Percentiles rank a stretch among this genome's conserved stretches.
Evolutionary conservation across 2,329 filamentous ascomycete species (phyloP).

Genomic region (Aspergillus oerlinghausenensis): DNA sequence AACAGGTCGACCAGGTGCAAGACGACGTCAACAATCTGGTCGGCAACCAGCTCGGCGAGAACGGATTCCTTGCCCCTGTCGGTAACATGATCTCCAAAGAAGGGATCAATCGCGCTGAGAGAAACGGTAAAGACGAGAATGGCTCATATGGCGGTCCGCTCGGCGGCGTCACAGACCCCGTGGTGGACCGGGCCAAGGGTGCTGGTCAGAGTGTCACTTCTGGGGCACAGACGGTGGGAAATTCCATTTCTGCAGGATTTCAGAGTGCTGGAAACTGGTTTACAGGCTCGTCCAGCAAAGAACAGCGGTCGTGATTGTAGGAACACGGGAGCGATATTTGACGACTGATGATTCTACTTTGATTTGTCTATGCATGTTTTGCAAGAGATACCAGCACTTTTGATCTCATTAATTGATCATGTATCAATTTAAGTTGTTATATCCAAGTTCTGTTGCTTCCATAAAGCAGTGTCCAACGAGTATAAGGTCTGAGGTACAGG

Average conservation of each 20-base stretch:
- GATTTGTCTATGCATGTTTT: not conserved
- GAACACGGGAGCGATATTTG: not conserved
- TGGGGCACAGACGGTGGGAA: slow-evolving; percentile 10
- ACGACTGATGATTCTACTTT: not conserved
- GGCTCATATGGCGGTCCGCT: slow-evolving; percentile 35
- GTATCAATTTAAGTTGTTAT: not conserved
- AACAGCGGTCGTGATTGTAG: not conserved
- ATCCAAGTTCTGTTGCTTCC: not conserved
- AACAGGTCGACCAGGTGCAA: slow-evolving; percentile 50
- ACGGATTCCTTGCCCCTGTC: slow-evolving; percentile 47
- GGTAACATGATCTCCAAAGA: slow-evolving; percentile 49
- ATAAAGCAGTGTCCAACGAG: not conserved
- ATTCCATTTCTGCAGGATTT: slow-evolving; percentile 8
- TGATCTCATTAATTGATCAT: not conserved
- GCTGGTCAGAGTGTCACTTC: slow-evolving; percentile 6
- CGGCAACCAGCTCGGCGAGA: slow-evolving; percentile 49
- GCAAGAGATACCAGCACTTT: not conserved
- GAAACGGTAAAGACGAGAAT: slow-evolving; percentile 51
- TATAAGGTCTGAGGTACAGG: not conserved
- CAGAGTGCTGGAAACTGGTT: slow-evolving; percentile 4
- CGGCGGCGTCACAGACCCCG: slow-evolving; percentile 8
- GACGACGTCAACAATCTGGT: slow-evolving; percentile 48
- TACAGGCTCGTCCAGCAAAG: not conserved
- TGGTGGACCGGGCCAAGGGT: slow-evolving; percentile 7
- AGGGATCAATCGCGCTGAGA: slow-evolving; percentile 50